phyloP scores from a whole-genome alignment of 768 basidiomycete genomes.

The Pisolithus sp. region DNA sequence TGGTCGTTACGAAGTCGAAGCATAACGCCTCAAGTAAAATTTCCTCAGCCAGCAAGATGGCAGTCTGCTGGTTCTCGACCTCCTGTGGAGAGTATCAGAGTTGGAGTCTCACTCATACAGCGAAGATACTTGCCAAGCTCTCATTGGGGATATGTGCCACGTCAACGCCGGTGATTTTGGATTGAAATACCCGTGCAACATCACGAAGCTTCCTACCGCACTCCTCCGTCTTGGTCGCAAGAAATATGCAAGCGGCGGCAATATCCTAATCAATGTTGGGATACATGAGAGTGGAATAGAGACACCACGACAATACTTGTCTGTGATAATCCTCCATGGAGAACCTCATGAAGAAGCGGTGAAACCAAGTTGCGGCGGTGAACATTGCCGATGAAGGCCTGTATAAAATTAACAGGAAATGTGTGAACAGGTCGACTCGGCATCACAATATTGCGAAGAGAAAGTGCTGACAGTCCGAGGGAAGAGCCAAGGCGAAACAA shows the following conservation, averaged over 20 bases:
- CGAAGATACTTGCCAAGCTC: constrained; percentile 46
- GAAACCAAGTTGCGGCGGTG: constrained; percentile 87
- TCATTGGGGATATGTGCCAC: constrained; percentile 52
- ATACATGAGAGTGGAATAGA: constrained; percentile 3
- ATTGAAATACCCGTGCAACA: constrained; percentile 67
- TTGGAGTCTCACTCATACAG: neutral
- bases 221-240: constrained; percentile 90
- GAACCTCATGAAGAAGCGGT: constrained; percentile 85
- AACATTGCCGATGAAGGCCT: constrained; percentile 80
- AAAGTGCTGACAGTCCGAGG: constrained; percentile 58
- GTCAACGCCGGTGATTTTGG: constrained; percentile 57
- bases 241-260: constrained; percentile 79
- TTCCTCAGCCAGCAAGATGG: constrained; percentile 72
- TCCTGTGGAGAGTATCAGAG: constrained; percentile 41
- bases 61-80: constrained; percentile 61
- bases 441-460: constrained; percentile 1
- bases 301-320: constrained; percentile 35
- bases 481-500: constrained; percentile 77
- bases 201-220: constrained; percentile 83
- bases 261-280: constrained; percentile 50
- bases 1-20: constrained; percentile 77
- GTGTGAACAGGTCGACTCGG: constrained; percentile 8
- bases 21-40: constrained; percentile 75
- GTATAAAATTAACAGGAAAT: constrained; percentile 9
- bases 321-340: constrained; percentile 81